A percentile compares a stretch with the other conserved stretches of the same genome.
Evolutionary conservation across 441 rosid species (phyloP).

Genomic region (Sinapis alba): DNA sequence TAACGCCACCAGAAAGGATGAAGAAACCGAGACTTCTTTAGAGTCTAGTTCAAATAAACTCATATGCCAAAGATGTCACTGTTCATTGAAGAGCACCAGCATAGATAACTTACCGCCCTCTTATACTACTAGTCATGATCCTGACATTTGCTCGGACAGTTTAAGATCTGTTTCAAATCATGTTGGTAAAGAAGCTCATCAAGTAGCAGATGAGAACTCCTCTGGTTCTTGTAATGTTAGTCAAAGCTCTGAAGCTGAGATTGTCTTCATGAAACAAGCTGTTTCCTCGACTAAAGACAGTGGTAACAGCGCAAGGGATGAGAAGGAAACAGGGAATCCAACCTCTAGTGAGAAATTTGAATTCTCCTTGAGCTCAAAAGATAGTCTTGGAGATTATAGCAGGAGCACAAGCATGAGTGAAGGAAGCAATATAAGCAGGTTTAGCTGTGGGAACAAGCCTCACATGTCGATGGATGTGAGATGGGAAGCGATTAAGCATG

Average conservation of each 20-base stretch:
- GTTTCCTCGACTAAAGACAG: not conserved
- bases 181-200: not conserved
- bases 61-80: not conserved
- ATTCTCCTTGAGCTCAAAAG: not conserved
- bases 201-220: not conserved
- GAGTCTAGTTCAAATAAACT: not conserved
- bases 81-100: not conserved
- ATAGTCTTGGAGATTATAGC: not conserved
- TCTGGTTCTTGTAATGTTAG: not conserved
- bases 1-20: not conserved
- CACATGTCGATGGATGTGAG: not conserved
- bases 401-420: not conserved
- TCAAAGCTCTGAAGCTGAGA: not conserved
- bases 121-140: not conserved
- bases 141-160: not conserved
- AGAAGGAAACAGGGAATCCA: slow-evolving; percentile 48
- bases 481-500: not conserved
- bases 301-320: slow-evolving; percentile 20
- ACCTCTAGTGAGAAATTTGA: slow-evolving; percentile 52
- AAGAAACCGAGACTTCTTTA: not conserved
- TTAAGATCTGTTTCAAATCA: not conserved
- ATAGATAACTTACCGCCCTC: not conserved
- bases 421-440: not conserved
- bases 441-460: not conserved
- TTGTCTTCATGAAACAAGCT: not conserved